Conservation (phyloP, 345 rosid species). For the Dovyalis caffra region DNA sequence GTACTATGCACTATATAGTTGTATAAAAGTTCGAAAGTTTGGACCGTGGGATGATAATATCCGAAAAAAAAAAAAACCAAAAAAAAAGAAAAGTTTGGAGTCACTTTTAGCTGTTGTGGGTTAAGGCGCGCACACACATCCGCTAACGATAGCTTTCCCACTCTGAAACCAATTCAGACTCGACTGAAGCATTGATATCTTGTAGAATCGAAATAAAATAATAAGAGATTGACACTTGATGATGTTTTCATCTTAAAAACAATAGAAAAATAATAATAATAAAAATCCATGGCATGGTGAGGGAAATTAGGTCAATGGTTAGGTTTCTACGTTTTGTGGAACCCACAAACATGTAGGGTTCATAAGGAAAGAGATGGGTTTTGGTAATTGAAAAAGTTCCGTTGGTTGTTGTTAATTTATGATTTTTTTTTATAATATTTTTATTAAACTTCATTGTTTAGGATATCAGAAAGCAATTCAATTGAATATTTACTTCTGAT, state of each 20-base stretch:
- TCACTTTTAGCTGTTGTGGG: not conserved
- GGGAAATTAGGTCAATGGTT: conserved; percentile 4
- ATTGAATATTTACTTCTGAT: not conserved
- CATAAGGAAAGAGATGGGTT: not conserved
- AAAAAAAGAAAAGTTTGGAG: not conserved
- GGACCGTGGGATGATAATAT: too few species aligned
- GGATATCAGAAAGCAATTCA: not conserved
- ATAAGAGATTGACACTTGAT: not conserved
- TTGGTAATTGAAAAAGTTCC: too few species aligned
- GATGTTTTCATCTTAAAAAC: not conserved
- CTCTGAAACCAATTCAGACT: too few species aligned
- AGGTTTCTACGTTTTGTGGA: not conserved
- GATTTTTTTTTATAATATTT: too few species aligned
- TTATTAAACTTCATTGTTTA: not conserved
- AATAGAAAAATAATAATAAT: not conserved
- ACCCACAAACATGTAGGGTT: not conserved
- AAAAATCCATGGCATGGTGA: not conserved
- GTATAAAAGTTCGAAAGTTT: not conserved
- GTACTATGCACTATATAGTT: not conserved
- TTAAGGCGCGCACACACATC: too few species aligned
- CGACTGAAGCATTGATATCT: not conserved
- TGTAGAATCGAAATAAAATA: not conserved
- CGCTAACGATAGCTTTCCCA: too few species aligned
- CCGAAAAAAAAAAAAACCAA: too few species aligned
- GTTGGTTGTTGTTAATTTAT: too few species aligned